These are phyloP conservation scores for Phyllosticta citrichinensis DNA, from an alignment of 2,329 filamentous ascomycete genomes.

Conservation along the genomic window DNA sequence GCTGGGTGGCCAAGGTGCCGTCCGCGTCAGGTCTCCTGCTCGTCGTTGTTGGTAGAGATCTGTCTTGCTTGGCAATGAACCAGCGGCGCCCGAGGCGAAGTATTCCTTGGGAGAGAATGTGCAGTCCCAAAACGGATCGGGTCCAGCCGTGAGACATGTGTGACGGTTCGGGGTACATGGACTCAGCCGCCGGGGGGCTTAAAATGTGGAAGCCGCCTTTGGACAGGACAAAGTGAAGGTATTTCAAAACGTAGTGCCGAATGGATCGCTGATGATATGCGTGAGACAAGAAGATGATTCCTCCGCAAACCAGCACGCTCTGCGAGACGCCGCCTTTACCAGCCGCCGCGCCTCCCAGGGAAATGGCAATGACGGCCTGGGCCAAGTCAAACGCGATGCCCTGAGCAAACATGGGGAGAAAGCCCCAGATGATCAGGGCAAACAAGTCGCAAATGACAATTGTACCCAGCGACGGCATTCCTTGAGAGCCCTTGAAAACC, in stretches of 20 bases:
- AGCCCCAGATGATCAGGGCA: conserved; percentile 75
- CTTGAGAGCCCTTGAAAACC: conserved; percentile 79
- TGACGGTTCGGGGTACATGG: conserved; percentile 25
- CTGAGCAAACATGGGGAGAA: conserved; percentile 78
- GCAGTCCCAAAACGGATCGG: conserved; percentile 59
- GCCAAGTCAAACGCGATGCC: conserved; percentile 82
- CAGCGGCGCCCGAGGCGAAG: conserved; percentile 54
- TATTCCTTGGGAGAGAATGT: conserved; percentile 64
- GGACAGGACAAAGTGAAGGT: conserved; percentile 31
- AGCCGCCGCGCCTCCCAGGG: conserved; percentile 70
- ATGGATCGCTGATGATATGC: conserved; percentile 9
- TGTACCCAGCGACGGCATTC: conserved; percentile 76
- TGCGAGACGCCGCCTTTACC: conserved; percentile 58
- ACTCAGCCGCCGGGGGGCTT: conserved; percentile 27
- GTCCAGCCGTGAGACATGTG: conserved; percentile 53
- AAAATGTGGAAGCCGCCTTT: conserved; percentile 31
- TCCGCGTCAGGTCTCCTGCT: conserved; percentile 49
- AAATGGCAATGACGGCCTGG: conserved; percentile 87
- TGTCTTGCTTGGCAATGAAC: conserved; percentile 10
- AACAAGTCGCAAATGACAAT: conserved; percentile 76
- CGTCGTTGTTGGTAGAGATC: conserved; percentile 14
- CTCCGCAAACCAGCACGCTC: conserved; percentile 61
- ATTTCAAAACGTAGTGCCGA: conserved; percentile 32
- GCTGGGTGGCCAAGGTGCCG: conserved; percentile 32
- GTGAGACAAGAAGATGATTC: conserved; percentile 50